phyloP scores from a whole-genome alignment of 2,329 filamentous ascomycete species.

The Fusarium algeriense region DNA sequence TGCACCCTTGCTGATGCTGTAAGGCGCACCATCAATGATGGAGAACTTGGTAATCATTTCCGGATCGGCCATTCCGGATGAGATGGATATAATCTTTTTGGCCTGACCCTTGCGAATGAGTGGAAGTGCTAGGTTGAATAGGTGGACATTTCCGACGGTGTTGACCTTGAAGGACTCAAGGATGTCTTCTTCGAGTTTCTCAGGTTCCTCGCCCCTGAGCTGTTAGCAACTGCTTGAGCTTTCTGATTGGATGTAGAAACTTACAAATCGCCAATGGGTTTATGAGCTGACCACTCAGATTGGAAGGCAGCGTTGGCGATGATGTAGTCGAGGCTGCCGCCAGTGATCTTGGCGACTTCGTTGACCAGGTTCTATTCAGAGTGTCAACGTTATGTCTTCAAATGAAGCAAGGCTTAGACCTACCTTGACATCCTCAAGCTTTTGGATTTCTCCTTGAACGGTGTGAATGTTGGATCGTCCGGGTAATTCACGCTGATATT shows the following conservation, averaged over 20 bases:
- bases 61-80: conserved; percentile 61
- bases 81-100: conserved; percentile 68
- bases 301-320: conserved; percentile 63
- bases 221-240: not conserved
- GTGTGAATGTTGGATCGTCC: conserved; percentile 39
- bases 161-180: conserved; percentile 58
- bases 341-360: conserved; percentile 51
- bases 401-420: fast-evolving
- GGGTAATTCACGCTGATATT: conserved; percentile 50
- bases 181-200: conserved; percentile 33
- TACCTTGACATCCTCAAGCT: conserved; percentile 23
- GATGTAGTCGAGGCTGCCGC: conserved; percentile 62
- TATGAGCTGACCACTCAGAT: conserved; percentile 43
- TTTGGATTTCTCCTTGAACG: conserved; percentile 24
- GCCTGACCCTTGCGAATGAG: conserved; percentile 61
- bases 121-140: conserved; percentile 66
- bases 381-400: fast-evolving
- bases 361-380: conserved; percentile 31
- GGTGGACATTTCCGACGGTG: conserved; percentile 63
- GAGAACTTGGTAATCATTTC: conserved; percentile 56
- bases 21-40: conserved; percentile 54
- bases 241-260: not conserved
- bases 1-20: conserved; percentile 64
- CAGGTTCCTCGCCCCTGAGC: conserved; percentile 21
- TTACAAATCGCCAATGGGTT: conserved; percentile 29